Conservation (phyloP, 1,139 yeast species). For the Geotrichum klebahnii region DNA sequence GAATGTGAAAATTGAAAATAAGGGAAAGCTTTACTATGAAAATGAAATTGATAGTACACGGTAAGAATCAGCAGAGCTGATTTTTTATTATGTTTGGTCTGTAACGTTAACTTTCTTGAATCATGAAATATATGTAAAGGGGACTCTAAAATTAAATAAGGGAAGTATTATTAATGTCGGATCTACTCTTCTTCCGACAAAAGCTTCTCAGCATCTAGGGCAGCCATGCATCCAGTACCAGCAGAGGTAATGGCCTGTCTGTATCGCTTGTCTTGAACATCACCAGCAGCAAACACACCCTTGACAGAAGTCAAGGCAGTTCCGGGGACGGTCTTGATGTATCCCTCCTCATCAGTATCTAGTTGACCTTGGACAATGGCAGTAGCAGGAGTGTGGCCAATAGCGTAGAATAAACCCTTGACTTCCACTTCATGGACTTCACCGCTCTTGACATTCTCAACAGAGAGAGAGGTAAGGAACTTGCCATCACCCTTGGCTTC, state of each 20-base stretch:
- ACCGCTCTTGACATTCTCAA: constrained; percentile 69
- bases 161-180: neutral
- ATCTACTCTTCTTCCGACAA: constrained; percentile 60
- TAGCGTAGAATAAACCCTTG: constrained; percentile 93
- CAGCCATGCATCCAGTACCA: constrained; percentile 99
- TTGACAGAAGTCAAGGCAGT: constrained; percentile 78
- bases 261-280: constrained; percentile 92
- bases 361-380: constrained; percentile 69
- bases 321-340: constrained; percentile 85
- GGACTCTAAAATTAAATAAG: too few species aligned
- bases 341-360: constrained; percentile 81
- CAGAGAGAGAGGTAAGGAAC: constrained; percentile 33
- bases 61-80: too few species aligned
- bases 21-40: too few species aligned
- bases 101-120: too few species aligned
- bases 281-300: constrained; percentile 98
- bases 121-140: too few species aligned
- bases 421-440: constrained; percentile 67
- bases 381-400: constrained; percentile 97
- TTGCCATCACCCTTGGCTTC: constrained; percentile 94
- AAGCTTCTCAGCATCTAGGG: constrained; percentile 85
- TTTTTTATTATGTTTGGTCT: too few species aligned
- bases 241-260: constrained; percentile 99
- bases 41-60: too few species aligned
- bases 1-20: too few species aligned